Percentiles rank a stretch among this genome's conserved stretches.
Conservation (phyloP, 2,329 filamentous ascomycete genomes). For the Macroventuria anomochaeta region DNA sequence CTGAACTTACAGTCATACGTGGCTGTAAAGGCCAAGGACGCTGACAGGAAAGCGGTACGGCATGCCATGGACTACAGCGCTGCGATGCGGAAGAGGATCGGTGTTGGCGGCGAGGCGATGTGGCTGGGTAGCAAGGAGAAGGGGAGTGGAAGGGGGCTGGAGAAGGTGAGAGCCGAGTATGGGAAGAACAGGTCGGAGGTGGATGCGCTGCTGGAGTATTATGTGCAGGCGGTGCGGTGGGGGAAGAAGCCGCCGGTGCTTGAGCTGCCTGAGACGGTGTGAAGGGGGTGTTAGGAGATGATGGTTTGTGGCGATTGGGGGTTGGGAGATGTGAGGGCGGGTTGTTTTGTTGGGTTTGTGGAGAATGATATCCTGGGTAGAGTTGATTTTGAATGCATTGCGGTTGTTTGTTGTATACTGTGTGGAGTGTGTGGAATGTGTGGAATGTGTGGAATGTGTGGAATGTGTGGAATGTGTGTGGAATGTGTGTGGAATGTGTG, state of each 20-base stretch:
- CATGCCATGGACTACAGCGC: slow-evolving; percentile 35
- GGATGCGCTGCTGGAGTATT: slow-evolving; percentile 31
- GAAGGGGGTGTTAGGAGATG: neutral
- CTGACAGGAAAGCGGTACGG: slow-evolving; percentile 27
- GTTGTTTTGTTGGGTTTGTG: neutral
- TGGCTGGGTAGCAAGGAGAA: slow-evolving; percentile 21
- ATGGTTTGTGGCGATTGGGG: neutral
- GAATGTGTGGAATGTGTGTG: too few relatives aligned
- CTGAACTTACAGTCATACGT: slow-evolving; percentile 34
- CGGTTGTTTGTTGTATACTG: neutral
- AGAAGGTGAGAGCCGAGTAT: slow-evolving; percentile 25
- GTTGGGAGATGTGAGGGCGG: too few relatives aligned
- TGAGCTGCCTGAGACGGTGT: slow-evolving; percentile 30
- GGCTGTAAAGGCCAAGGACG: slow-evolving; percentile 25
- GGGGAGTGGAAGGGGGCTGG: slow-evolving; percentile 8
- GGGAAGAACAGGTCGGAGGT: slow-evolving; percentile 20
- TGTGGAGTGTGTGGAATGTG: too few relatives aligned
- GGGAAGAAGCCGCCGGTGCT: slow-evolving; percentile 25
- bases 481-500: too few relatives aligned
- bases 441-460: too few relatives aligned
- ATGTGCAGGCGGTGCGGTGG: slow-evolving; percentile 32
- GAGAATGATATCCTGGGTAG: slow-evolving; percentile 15
- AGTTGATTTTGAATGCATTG: neutral
- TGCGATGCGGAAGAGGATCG: slow-evolving; percentile 29
- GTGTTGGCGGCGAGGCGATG: slow-evolving; percentile 21